Evolutionary conservation across 2,329 filamentous ascomycete species (phyloP).

Genomic region (Xylogone sp.): DNA sequence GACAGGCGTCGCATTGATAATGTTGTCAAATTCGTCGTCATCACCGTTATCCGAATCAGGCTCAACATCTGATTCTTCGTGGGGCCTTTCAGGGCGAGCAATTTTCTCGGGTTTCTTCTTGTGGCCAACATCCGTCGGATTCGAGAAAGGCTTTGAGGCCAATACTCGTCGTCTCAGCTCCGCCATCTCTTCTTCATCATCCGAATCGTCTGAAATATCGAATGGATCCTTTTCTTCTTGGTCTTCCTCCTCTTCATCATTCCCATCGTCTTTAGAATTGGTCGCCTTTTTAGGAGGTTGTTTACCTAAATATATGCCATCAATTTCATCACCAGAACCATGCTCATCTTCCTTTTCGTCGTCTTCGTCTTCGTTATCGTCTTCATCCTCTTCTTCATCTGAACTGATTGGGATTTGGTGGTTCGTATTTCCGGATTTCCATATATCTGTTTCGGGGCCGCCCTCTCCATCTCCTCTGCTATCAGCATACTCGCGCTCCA

Average conservation of each 20-base stretch:
- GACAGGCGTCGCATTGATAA: conserved; percentile 86
- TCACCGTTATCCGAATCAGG: conserved; percentile 64
- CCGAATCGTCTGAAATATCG: conserved; percentile 73
- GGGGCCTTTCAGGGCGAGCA: conserved; percentile 49
- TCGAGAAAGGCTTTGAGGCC: conserved; percentile 82
- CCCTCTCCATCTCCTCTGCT: conserved; percentile 64
- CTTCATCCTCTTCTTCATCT: conserved; percentile 46
- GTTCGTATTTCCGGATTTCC: conserved; percentile 90
- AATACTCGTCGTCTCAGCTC: conserved; percentile 88
- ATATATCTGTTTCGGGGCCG: conserved; percentile 67
- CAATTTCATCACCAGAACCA: conserved; percentile 35
- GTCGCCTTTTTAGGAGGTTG: conserved; percentile 33
- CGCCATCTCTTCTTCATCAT: conserved; percentile 84
- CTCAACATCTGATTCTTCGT: conserved; percentile 62
- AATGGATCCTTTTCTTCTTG: conserved; percentile 61
- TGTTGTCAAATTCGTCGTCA: conserved; percentile 84
- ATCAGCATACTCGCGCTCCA: conserved; percentile 85
- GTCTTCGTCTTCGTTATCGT: conserved; percentile 41
- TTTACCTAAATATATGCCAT: conserved; percentile 60
- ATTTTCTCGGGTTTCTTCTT: conserved; percentile 61
- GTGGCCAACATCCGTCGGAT: conserved; percentile 43
- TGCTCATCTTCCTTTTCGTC: conserved; percentile 39
- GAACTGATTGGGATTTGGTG: conserved; percentile 50
- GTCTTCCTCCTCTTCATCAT: conserved; percentile 38
- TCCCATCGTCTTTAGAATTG: conserved; percentile 27